Percentiles rank a stretch among this genome's conserved stretches.
phyloP scores from a whole-genome alignment of 805 yeast species.

The Lipomyces kockii region DNA sequence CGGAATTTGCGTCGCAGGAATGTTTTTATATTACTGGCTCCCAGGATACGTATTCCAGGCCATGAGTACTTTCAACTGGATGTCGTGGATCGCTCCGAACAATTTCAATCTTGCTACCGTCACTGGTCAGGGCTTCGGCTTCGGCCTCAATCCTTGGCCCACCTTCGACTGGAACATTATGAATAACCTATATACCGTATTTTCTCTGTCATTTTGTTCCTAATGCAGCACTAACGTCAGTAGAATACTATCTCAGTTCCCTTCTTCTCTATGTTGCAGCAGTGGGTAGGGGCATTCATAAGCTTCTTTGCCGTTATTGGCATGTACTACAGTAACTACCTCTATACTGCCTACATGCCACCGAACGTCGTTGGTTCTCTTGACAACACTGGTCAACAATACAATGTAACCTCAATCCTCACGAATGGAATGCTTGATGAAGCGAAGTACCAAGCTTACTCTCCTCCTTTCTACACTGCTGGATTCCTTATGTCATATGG shows the following conservation, averaged over 20 bases:
- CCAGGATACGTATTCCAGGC: constrained; percentile 66
- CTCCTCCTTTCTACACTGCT: constrained; percentile 66
- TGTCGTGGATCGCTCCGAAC: constrained; percentile 66
- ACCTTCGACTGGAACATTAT: constrained; percentile 74
- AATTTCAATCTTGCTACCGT: constrained; percentile 65
- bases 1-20: constrained; percentile 47
- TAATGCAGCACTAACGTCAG: too few species aligned
- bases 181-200: too few species aligned
- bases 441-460: constrained; percentile 58
- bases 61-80: constrained; percentile 62
- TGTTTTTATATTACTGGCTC: constrained; percentile 60
- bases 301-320: constrained; percentile 58
- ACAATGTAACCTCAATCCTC: constrained; percentile 57
- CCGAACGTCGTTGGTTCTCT: constrained; percentile 52
- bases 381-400: constrained; percentile 57
- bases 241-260: too few species aligned
- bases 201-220: too few species aligned
- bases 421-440: constrained; percentile 53
- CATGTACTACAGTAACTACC: constrained; percentile 57
- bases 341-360: constrained; percentile 63
- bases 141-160: constrained; percentile 63
- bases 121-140: constrained; percentile 66
- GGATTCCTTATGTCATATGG: constrained; percentile 63
- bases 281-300: constrained; percentile 49
- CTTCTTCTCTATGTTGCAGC: constrained; percentile 49